Percentiles rank a stretch among this genome's conserved stretches.
Evolutionary conservation across 805 yeast genomes (phyloP).

Genomic region (Zygoascus tannicola): DNA sequence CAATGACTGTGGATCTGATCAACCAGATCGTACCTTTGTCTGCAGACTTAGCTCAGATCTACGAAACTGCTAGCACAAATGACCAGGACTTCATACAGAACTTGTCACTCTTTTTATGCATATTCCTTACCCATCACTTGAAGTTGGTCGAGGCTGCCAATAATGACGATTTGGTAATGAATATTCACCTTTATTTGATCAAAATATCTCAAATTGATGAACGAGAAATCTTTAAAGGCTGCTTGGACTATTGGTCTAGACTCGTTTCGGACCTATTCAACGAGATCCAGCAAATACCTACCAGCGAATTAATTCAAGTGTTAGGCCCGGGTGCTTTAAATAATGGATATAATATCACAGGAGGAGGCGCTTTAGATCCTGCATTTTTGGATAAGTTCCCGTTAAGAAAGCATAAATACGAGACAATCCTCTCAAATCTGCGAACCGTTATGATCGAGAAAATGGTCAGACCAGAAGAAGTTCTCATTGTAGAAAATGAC

Average conservation of each 20-base stretch:
- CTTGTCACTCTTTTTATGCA: conserved; percentile 83
- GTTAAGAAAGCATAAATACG: conserved; percentile 76
- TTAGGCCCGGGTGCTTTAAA: conserved; percentile 15
- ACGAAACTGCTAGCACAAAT: conserved; percentile 61
- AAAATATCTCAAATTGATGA: conserved; percentile 86
- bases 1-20: conserved; percentile 62
- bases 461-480: conserved; percentile 99
- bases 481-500: conserved; percentile 90
- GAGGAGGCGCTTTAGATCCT: conserved; percentile 78
- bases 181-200: conserved; percentile 72
- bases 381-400: conserved; percentile 66
- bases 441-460: conserved; percentile 92
- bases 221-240: conserved; percentile 90
- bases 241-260: conserved; percentile 88
- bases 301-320: conserved; percentile 39
- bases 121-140: conserved; percentile 77
- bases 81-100: conserved; percentile 95
- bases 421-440: conserved; percentile 67
- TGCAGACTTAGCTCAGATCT: conserved; percentile 62
- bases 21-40: conserved; percentile 58
- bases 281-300: conserved; percentile 77
- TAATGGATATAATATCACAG: conserved; percentile 42
- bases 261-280: conserved; percentile 74
- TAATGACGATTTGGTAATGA: conserved; percentile 49
- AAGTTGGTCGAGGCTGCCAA: conserved; percentile 38